Percentiles rank a stretch among this genome's conserved stretches.
Conservation (phyloP, 768 basidiomycete genomes). For the Tephrocybe sp. region DNA sequence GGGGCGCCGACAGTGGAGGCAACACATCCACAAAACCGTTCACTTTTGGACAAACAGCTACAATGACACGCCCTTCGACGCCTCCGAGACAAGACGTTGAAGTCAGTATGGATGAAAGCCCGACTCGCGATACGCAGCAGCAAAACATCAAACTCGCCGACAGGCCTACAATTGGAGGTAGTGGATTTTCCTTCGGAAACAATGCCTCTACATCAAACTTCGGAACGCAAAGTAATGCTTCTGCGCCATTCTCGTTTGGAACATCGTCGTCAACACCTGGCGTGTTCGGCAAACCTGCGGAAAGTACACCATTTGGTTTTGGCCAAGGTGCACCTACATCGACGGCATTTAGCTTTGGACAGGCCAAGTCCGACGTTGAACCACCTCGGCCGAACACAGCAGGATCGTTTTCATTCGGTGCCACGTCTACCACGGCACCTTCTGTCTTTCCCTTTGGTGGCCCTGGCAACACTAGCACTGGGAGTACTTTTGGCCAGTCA, state of each 20-base stretch:
- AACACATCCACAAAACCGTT: constrained; percentile 52
- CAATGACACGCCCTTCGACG: constrained; percentile 48
- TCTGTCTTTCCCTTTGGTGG: constrained; percentile 46
- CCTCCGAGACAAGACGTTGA: constrained; percentile 69
- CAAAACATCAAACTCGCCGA: constrained; percentile 36
- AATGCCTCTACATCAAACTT: constrained; percentile 28
- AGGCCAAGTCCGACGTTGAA: constrained; percentile 35
- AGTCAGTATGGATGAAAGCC: constrained; percentile 81
- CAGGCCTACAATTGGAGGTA: constrained; percentile 34
- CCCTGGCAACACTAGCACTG: constrained; percentile 25
- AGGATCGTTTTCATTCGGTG: constrained; percentile 48
- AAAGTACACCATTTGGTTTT: constrained; percentile 48
- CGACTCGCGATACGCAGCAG: constrained; percentile 56
- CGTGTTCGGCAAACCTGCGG: constrained; percentile 49
- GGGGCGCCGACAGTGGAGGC: constrained; percentile 34
- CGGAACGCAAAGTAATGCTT: constrained; percentile 22
- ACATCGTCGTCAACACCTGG: constrained; percentile 32
- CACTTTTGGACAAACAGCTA: constrained; percentile 42
- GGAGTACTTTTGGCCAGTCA: constrained; percentile 42
- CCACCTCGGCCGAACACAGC: constrained; percentile 36
- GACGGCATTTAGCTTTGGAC: constrained; percentile 44
- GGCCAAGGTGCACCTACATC: constrained; percentile 36
- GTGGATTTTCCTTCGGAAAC: constrained; percentile 48
- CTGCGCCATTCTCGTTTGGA: constrained; percentile 41
- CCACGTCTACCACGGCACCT: constrained; percentile 35